These are phyloP conservation scores for Knufia fluminis DNA, from an alignment of 2,329 filamentous ascomycete species.

Conservation along the genomic window DNA sequence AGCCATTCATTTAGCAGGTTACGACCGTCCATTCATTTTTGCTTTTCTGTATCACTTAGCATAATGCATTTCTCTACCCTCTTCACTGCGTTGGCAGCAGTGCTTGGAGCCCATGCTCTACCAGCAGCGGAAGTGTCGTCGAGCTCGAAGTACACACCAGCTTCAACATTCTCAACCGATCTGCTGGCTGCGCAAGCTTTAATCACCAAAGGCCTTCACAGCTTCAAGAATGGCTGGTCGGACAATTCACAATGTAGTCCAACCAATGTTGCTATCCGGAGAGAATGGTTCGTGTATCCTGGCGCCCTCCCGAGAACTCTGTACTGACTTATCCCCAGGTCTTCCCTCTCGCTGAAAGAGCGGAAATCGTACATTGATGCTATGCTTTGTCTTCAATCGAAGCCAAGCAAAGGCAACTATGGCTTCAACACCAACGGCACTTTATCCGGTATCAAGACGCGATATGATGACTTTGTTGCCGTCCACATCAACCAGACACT, in stretches of 20 bases:
- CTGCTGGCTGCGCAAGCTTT: conserved; percentile 28
- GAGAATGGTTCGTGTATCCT: no score
- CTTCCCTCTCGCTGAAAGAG: conserved; percentile 15
- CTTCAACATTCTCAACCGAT: conserved; percentile 24
- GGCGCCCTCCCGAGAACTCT: no score
- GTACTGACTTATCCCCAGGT: no score
- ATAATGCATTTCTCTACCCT: conserved; percentile 14
- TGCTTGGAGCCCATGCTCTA: conserved; percentile 7
- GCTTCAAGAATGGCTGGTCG: conserved; percentile 12
- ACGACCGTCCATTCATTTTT: conserved; percentile 3
- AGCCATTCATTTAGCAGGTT: background rate
- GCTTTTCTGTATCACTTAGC: background rate
- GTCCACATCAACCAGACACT: conserved; percentile 30
- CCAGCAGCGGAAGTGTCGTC: conserved; percentile 9
- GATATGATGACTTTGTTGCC: conserved; percentile 31
- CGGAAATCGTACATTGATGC: conserved; percentile 28
- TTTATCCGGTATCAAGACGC: conserved; percentile 23
- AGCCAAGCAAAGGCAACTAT: conserved; percentile 19
- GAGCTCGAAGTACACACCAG: conserved; percentile 7
- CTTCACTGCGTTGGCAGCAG: conserved; percentile 13
- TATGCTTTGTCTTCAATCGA: conserved; percentile 29
- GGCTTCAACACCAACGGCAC: conserved; percentile 19
- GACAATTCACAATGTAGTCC: conserved; percentile 26
- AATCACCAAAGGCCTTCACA: conserved; percentile 27
- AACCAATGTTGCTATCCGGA: conserved; percentile 31